Percentiles rank a stretch among this genome's conserved stretches.
phyloP scores from a whole-genome alignment of 345 rosid genomes.

The Eucalyptus curtisii region DNA sequence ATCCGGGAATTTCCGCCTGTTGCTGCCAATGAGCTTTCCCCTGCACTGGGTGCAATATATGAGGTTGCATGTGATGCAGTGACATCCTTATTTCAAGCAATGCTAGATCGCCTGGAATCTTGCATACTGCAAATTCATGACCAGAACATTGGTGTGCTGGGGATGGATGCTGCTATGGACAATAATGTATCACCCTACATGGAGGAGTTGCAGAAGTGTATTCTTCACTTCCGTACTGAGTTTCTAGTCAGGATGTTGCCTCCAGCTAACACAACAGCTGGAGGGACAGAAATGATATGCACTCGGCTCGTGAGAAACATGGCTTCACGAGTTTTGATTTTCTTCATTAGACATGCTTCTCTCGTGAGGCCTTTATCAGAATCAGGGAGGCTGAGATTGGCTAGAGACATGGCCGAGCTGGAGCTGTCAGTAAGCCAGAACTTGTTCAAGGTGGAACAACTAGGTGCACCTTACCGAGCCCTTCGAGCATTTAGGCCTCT shows the following conservation, averaged over 20 bases:
- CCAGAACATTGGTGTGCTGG: slow-evolving; percentile 66
- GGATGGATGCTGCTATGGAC: slow-evolving; percentile 77
- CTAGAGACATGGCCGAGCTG: slow-evolving; percentile 98
- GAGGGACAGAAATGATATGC: slow-evolving; percentile 80
- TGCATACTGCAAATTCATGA: slow-evolving; percentile 91
- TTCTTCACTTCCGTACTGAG: slow-evolving; percentile 85
- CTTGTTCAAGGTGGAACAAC: slow-evolving; percentile 93
- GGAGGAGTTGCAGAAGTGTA: slow-evolving; percentile 87
- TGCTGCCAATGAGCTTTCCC: slow-evolving; percentile 75
- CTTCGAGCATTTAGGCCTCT: slow-evolving; percentile 94
- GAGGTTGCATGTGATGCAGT: slow-evolving; percentile 87
- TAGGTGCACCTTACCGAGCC: slow-evolving; percentile 89
- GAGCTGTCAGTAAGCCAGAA: slow-evolving; percentile 95
- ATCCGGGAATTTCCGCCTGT: slow-evolving; percentile 56
- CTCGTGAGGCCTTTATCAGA: slow-evolving; percentile 95
- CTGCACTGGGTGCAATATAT: slow-evolving; percentile 61
- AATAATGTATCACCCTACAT: slow-evolving; percentile 87
- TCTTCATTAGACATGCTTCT: slow-evolving; percentile 90
- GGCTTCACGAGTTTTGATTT: slow-evolving; percentile 81
- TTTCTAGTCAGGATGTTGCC: slow-evolving; percentile 81
- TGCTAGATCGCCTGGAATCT: slow-evolving; percentile 82
- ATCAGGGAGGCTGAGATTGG: slow-evolving; percentile 95
- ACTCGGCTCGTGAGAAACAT: slow-evolving; percentile 76
- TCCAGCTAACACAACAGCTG: slow-evolving; percentile 32
- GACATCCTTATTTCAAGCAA: slow-evolving; percentile 82